A percentile compares a stretch with the other conserved stretches of the same genome.
phyloP scores from a whole-genome alignment of 495 filamentous ascomycete genomes.

The Melanomma pulvis-pyrius region DNA sequence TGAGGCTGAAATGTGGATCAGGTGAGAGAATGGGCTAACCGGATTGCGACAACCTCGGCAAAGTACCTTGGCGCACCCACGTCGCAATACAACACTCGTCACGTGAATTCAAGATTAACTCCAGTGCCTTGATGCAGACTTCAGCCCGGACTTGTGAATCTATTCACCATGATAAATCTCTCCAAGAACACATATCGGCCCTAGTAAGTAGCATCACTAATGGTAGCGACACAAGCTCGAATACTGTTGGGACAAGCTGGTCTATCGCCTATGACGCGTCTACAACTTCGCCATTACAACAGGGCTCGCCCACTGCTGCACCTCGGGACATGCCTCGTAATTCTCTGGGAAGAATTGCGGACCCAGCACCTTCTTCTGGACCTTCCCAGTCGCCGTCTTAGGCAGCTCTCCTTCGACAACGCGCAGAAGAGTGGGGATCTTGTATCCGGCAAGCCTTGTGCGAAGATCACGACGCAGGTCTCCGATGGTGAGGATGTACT shows the following conservation, averaged over 20 bases:
- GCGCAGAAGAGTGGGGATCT: conserved; percentile 53
- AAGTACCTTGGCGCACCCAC: too few species aligned
- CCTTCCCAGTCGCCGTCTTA: conserved; percentile 54
- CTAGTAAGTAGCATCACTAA: not conserved
- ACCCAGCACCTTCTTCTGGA: conserved; percentile 56
- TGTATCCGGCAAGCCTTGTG: conserved; percentile 49
- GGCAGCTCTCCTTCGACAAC: conserved; percentile 52
- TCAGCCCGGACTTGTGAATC: not conserved
- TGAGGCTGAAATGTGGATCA: too few species aligned
- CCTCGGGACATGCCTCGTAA: conserved; percentile 43
- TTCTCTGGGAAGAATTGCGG: conserved; percentile 50
- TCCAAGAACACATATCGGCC: too few species aligned
- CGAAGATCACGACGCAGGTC: conserved; percentile 50
- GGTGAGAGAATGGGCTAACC: too few species aligned
- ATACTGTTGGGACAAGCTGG: not conserved
- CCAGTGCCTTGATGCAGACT: too few species aligned
- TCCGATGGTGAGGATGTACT: conserved; percentile 45
- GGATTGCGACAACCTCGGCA: too few species aligned
- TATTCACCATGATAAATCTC: too few species aligned
- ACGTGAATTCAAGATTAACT: too few species aligned
- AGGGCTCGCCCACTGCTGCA: conserved; percentile 48
- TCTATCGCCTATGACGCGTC: not conserved
- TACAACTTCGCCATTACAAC: conserved; percentile 24
- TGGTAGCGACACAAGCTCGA: not conserved
- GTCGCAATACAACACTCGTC: too few species aligned